Evolutionary conservation across 768 basidiomycete species (phyloP).

Genomic region (Phlegmacium glaucopus): DNA sequence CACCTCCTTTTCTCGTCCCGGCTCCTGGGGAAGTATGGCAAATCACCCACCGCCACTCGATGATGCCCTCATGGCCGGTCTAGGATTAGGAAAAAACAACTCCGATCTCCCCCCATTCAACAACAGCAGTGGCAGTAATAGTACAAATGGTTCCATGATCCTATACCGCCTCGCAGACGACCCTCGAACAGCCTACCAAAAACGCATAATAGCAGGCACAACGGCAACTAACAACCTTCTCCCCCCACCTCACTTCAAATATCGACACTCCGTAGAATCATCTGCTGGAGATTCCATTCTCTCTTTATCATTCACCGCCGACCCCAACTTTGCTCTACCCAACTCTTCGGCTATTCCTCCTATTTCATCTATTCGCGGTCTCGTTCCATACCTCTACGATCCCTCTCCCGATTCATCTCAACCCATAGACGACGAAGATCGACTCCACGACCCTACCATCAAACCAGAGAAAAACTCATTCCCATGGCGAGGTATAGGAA

Average conservation of each 20-base stretch:
- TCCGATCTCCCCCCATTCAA: slow-evolving; percentile 8
- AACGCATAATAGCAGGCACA: slow-evolving; percentile 5
- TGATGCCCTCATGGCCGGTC: slow-evolving; percentile 7
- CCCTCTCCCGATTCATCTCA: slow-evolving; percentile 53
- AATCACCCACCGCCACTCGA: background rate
- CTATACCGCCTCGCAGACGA: slow-evolving; percentile 58
- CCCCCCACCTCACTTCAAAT: slow-evolving; percentile 29
- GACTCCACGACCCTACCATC: slow-evolving; percentile 59
- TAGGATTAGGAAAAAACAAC: slow-evolving; percentile 8
- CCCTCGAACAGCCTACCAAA: slow-evolving; percentile 1
- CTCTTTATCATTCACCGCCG: slow-evolving; percentile 48
- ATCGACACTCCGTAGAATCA: slow-evolving; percentile 31
- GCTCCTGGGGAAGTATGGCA: background rate
- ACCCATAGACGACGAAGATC: slow-evolving; percentile 71
- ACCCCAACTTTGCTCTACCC: slow-evolving; percentile 64
- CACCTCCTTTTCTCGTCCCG: background rate
- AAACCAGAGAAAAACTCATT: slow-evolving; percentile 28
- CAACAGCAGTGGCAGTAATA: slow-evolving; percentile 2
- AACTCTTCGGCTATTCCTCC: slow-evolving; percentile 4
- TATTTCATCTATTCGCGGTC: slow-evolving; percentile 25
- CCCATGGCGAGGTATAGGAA: slow-evolving; percentile 51
- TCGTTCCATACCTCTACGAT: slow-evolving; percentile 72
- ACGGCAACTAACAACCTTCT: slow-evolving; percentile 25
- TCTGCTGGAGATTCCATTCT: slow-evolving; percentile 37
- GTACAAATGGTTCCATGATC: slow-evolving; percentile 51